Evolutionary conservation across 1,284 basidiomycete species (phyloP).

Genomic region (Boletus semigastroideus): DNA sequence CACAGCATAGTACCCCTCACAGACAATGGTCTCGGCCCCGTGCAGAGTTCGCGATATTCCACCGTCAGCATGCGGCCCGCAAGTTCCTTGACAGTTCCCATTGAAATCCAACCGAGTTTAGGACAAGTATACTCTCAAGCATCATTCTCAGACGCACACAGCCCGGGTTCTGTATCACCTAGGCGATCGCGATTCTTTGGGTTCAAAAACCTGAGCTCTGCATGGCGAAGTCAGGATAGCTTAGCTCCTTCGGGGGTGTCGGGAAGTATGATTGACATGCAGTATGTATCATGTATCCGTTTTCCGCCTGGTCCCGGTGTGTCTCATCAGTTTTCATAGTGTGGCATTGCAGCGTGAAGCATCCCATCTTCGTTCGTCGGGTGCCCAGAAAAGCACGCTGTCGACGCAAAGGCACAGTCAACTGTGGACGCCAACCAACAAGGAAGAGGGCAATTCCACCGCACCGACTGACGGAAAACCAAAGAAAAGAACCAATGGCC

Average conservation of each 20-base stretch:
- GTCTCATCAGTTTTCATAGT: conserved; percentile 38
- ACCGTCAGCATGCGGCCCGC: conserved; percentile 59
- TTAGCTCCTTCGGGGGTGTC: conserved; percentile 75
- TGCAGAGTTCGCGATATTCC: conserved; percentile 61
- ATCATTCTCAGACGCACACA: conserved; percentile 76
- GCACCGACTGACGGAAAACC: conserved; percentile 36
- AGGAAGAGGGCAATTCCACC: conserved; percentile 30
- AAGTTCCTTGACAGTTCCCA: conserved; percentile 62
- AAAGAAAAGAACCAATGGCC: conserved; percentile 76
- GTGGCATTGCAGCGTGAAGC: conserved; percentile 72
- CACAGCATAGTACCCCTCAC: conserved; percentile 54
- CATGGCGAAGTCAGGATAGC: conserved; percentile 77
- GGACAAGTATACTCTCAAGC: conserved; percentile 70
- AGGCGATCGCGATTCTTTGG: conserved; percentile 80
- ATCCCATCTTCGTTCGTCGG: conserved; percentile 40
- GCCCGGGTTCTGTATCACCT: conserved; percentile 64
- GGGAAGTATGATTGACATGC: conserved; percentile 91
- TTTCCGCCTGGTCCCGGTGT: neutral
- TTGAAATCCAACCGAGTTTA: conserved; percentile 54
- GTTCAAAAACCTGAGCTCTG: conserved; percentile 72
- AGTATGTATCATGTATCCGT: conserved; percentile 55
- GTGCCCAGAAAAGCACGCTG: conserved; percentile 40
- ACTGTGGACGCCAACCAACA: conserved; percentile 49
- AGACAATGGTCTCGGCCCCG: conserved; percentile 56
- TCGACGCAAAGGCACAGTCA: conserved; percentile 53